Evolutionary conservation across 768 basidiomycete species (phyloP).

Genomic region (Hygrocybe coccinea): DNA sequence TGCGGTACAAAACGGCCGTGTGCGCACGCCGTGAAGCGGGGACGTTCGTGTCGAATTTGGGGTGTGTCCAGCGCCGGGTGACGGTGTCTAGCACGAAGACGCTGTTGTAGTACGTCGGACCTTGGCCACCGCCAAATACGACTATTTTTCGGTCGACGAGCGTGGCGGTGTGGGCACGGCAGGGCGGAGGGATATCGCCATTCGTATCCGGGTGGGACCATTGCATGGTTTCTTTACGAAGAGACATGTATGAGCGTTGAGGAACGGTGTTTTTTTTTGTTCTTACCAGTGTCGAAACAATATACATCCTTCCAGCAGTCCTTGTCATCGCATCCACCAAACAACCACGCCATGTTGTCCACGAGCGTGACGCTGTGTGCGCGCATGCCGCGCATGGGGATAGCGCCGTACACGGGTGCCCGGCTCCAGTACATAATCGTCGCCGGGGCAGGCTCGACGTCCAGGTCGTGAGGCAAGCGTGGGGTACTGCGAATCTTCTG

Average conservation of each 20-base stretch:
- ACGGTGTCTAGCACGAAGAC: constrained; percentile 80
- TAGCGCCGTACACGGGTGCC: constrained; percentile 68
- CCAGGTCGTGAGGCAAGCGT: constrained; percentile 55
- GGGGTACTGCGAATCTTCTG: constrained; percentile 45
- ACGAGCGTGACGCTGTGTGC: constrained; percentile 83
- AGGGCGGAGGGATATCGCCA: constrained; percentile 78
- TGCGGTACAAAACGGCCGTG: constrained; percentile 68
- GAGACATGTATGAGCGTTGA: not conserved
- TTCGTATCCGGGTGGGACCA: constrained; percentile 75
- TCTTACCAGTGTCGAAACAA: constrained; percentile 81
- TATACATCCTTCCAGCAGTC: constrained; percentile 72
- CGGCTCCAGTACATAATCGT: constrained; percentile 83
- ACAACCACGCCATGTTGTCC: constrained; percentile 78
- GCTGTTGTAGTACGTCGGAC: constrained; percentile 74
- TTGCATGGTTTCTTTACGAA: constrained; percentile 70
- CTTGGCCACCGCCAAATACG: constrained; percentile 84
- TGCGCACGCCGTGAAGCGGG: constrained; percentile 82
- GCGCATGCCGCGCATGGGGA: constrained; percentile 66
- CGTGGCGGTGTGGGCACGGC: constrained; percentile 84
- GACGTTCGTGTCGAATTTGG: constrained; percentile 13
- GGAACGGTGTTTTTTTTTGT: too few relatives aligned
- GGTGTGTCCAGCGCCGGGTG: constrained; percentile 58
- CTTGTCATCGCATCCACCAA: constrained; percentile 84
- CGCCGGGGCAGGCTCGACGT: constrained; percentile 57
- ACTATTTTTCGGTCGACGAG: constrained; percentile 75